Evolutionary conservation across 306 rosid species (phyloP), one percentile per base, ranked within the genome.

Genomic region (Spatholobus suberectus): DNA sequence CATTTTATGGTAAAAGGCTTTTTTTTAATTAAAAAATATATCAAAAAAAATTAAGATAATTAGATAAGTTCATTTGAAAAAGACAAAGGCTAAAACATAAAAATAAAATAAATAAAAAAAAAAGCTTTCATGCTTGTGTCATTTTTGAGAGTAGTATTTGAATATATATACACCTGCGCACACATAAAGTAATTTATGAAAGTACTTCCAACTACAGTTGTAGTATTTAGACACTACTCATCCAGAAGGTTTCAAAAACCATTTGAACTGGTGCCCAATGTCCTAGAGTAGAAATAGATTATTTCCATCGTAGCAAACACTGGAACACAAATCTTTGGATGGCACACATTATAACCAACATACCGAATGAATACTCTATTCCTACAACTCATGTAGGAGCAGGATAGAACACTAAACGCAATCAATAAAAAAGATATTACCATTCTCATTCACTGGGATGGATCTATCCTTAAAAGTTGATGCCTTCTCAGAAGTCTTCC

Each of bases 401-500:
- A 70, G 38, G 6, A 23, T 12, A 78, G 14, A 76, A 68, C 67
- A 38, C n/a, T 79, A 43, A 65, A 52, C 70, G 26, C 72, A 73
- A 78, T 63, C 76, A 70, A 82, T 62, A 62, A 15, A 75, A 61
- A 55, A 55, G 59, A 69, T 34, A 54, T 74, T 90, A 94, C 99
- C 99, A 82, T 92, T 92, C 88, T 81, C 89, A 73, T 86, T 82
- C 29, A 83, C 80, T 10, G 86, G 76, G 57, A 75, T 23, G 77
- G 78, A 70, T 73, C 90, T 66, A 79, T 87, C 90, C 89, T 84
- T 92, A 8, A 75, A 52, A 77, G 91, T 71, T 18, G 90, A 88
- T 37, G 88, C 40, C 81, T 89, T 96, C 81, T 90, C 95, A 18
- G 88, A 88, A 55, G 86, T 83, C 80, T 84, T 94, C 17, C 80